phyloP scores from a whole-genome alignment of 2,329 filamentous ascomycete species.

The Mollisiaceae sp. region DNA sequence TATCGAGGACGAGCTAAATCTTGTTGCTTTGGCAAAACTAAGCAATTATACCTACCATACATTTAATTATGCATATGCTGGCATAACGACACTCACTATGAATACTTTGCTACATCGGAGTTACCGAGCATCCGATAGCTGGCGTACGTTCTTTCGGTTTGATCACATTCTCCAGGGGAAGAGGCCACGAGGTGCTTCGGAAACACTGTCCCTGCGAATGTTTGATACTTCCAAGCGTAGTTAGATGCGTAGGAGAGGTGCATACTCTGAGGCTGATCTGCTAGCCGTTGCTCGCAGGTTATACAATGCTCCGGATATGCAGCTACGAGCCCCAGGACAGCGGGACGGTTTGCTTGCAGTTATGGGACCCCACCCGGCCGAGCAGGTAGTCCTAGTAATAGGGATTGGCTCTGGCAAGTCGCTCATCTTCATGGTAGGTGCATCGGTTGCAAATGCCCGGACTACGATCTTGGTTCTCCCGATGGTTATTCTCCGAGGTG shows the following conservation, averaged over 20 bases:
- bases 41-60: slow-evolving; percentile 22
- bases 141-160: slow-evolving; percentile 22
- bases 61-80: slow-evolving; percentile 21
- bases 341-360: slow-evolving; percentile 21
- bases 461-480: slow-evolving; percentile 26
- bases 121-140: slow-evolving; percentile 21
- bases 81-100: slow-evolving; percentile 18
- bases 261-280: too few relatives aligned
- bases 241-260: slow-evolving; percentile 14
- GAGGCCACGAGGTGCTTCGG: slow-evolving; percentile 8
- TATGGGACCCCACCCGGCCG: slow-evolving; percentile 13
- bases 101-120: slow-evolving; percentile 19
- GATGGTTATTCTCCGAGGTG: slow-evolving; percentile 17
- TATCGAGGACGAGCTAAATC: slow-evolving; percentile 12
- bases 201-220: slow-evolving; percentile 19
- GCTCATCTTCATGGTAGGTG: slow-evolving; percentile 20
- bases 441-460: slow-evolving; percentile 20
- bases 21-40: slow-evolving; percentile 17
- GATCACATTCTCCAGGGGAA: slow-evolving; percentile 20
- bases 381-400: slow-evolving; percentile 26
- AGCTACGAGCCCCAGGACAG: slow-evolving; percentile 19
- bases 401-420: slow-evolving; percentile 24
- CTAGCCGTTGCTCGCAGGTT: slow-evolving; percentile 16
- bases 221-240: slow-evolving; percentile 17
- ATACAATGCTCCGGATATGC: slow-evolving; percentile 14